A percentile compares a stretch with the other conserved stretches of the same genome.
These are phyloP conservation scores for Suillus plorans DNA, from an alignment of 768 basidiomycete species.

Conservation along the genomic window DNA sequence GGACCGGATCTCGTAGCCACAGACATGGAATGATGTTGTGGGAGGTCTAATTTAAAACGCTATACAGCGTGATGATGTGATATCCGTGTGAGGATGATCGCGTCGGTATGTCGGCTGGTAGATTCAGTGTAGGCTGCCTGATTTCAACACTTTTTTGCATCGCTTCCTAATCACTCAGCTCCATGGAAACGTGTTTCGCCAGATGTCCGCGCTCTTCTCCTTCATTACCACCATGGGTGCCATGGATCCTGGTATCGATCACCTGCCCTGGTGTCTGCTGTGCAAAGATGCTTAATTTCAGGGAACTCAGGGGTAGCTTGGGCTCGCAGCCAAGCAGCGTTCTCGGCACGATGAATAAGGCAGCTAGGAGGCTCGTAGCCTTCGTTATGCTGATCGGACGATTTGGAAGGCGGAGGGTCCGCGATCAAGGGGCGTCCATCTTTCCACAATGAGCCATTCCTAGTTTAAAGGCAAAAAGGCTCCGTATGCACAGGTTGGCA, in stretches of 20 bases:
- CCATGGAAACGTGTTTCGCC: conserved; percentile 12
- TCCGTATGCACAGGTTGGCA: conserved; percentile 93
- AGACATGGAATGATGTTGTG: background rate
- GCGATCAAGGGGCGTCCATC: conserved; percentile 57
- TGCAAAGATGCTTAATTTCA: conserved; percentile 67
- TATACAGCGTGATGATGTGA: background rate
- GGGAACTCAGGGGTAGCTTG: conserved; percentile 73
- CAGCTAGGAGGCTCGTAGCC: conserved; percentile 61
- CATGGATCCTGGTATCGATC: conserved; percentile 31
- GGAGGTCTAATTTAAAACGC: background rate
- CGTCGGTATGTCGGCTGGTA: background rate
- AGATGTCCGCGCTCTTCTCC: background rate
- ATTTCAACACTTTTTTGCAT: conserved; percentile 24
- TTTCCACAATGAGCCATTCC: conserved; percentile 77
- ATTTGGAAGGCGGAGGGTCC: conserved; percentile 10
- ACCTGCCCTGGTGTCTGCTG: conserved; percentile 48
- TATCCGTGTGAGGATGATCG: background rate
- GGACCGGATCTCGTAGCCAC: background rate
- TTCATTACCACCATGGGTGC: conserved; percentile 24
- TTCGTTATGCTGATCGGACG: background rate
- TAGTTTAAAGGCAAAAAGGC: conserved; percentile 84
- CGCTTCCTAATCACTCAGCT: conserved; percentile 17
- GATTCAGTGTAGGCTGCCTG: background rate
- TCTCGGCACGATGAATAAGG: conserved; percentile 61
- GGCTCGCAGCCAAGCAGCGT: conserved; percentile 69